A percentile compares a stretch with the other conserved stretches of the same genome.
These are phyloP conservation scores for Wickerhamiella sergipiensis DNA, from an alignment of 805 yeast species.

Conservation along the genomic window DNA sequence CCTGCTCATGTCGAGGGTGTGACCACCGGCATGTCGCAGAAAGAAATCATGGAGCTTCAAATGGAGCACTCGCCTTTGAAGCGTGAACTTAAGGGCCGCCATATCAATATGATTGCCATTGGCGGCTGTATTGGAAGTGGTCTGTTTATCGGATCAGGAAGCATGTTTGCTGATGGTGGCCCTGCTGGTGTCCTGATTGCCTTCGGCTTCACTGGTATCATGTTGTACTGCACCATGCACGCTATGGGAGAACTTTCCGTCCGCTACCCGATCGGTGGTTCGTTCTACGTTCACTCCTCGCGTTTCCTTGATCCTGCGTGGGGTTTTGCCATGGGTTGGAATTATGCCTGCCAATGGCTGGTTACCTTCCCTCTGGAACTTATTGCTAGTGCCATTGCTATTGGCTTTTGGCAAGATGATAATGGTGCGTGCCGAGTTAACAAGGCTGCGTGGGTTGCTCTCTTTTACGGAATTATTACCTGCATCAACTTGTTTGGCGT, in stretches of 20 bases:
- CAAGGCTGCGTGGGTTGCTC: constrained; percentile 43
- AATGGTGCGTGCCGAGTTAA: constrained; percentile 26
- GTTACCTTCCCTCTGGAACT: constrained; percentile 51
- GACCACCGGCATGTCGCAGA: constrained; percentile 28
- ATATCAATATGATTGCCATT: constrained; percentile 49
- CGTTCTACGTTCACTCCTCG: constrained; percentile 42
- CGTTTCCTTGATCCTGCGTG: constrained; percentile 48
- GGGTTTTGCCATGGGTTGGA: constrained; percentile 60
- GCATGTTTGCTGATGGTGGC: constrained; percentile 34
- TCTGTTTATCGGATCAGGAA: constrained; percentile 41
- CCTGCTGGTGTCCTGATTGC: constrained; percentile 49
- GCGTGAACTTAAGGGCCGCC: constrained; percentile 25
- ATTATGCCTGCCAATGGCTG: constrained; percentile 47
- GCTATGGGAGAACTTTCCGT: constrained; percentile 61
- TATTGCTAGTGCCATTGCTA: constrained; percentile 42
- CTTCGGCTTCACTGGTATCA: constrained; percentile 44
- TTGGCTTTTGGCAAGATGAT: constrained; percentile 37
- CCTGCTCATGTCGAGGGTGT: constrained; percentile 11
- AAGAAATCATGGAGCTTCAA: constrained; percentile 24
- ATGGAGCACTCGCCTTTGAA: constrained; percentile 20
- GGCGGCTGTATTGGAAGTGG: constrained; percentile 83
- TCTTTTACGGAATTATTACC: constrained; percentile 39
- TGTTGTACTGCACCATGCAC: constrained; percentile 50
- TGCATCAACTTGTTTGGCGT: constrained; percentile 44
- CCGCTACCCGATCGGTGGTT: constrained; percentile 45